Evolutionary conservation across 2,329 filamentous ascomycete genomes (phyloP), one percentile per base, ranked within the genome.

Genomic region (Aspergillus fumigatiaffinis): DNA sequence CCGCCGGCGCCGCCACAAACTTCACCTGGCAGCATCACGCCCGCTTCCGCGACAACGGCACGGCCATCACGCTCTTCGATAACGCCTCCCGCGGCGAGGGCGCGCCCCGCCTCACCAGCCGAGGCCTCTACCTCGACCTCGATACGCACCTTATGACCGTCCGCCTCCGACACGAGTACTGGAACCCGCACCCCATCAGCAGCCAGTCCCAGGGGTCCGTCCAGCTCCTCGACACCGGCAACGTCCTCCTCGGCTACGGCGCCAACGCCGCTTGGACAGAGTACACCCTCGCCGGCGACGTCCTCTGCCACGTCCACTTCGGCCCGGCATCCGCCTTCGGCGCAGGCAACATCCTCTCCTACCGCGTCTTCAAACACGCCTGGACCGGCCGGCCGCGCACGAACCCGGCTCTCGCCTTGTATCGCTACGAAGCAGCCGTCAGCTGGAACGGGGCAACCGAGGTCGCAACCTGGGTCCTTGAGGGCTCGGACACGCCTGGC

Each of bases 241-340:
- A 82, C 61, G 74, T 77, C 3, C 69, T 84, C 2, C 68, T 82
- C 17, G 79, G 78, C 17, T 84, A 78, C 69, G 80, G 83, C 17
- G 76, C 77, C 21, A 74, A 74, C 23, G 77, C 81, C 3, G 77
- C 79, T 0, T 79, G 78, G 63, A 80, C 78, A 9, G 82, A 85
- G 62, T 83, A 81, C 65, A 81, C 79, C 6, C 69, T 76, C 10
- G 54, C 64, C 1, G 73, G 71, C 17, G 64, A 66, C 7, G 70
- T 80, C 1, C 74, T 86, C 32, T 84, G 84, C 74, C 80, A 85
- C 55, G 77, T 74, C 4, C 80, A 82, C 65, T 74, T 85, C 65
- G 77, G 65, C 51, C 68, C 54, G 51, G 38, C 51, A 14, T 52
- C 55, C 8, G 55, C 51, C 2, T 71, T 69, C 41, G 54, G 58